A percentile compares a stretch with the other conserved stretches of the same genome.
Evolutionary conservation across 148 eudicot species (phyloP).

Genomic region (Dianthus caryophyllus): DNA sequence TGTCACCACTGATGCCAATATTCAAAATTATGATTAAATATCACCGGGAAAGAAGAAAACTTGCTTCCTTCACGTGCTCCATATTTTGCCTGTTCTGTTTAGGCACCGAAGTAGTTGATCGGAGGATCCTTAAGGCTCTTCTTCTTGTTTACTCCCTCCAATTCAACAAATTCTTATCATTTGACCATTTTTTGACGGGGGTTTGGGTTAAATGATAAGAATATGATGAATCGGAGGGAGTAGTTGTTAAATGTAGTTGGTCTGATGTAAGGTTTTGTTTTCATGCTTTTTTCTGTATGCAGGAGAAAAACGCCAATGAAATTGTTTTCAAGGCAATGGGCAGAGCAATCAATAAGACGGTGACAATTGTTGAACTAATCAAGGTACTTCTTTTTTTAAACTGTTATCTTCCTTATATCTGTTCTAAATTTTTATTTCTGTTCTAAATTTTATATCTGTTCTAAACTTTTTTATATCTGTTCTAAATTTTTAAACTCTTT

Average conservation of each 20-base stretch:
- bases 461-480: not conserved
- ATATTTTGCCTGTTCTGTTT: not conserved
- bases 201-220: no score
- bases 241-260: no score
- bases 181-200: no score
- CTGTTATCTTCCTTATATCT: not conserved
- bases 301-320: constrained; percentile 80
- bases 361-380: constrained; percentile 92
- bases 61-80: not conserved
- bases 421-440: not conserved
- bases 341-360: constrained; percentile 95
- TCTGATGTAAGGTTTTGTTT: no score
- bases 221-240: no score
- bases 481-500: not conserved
- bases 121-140: not conserved
- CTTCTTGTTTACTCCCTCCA: no score
- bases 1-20: no score
- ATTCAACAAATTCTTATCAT: no score
- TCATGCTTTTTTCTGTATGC: not conserved
- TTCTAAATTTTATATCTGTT: no score
- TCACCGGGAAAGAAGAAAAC: no score
- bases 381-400: constrained; percentile 43
- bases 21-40: no score
- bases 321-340: constrained; percentile 99
- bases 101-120: not conserved